These are phyloP conservation scores for Thymus quinquecostatus DNA, from an alignment of 257 asterid species.

Conservation along the genomic window DNA sequence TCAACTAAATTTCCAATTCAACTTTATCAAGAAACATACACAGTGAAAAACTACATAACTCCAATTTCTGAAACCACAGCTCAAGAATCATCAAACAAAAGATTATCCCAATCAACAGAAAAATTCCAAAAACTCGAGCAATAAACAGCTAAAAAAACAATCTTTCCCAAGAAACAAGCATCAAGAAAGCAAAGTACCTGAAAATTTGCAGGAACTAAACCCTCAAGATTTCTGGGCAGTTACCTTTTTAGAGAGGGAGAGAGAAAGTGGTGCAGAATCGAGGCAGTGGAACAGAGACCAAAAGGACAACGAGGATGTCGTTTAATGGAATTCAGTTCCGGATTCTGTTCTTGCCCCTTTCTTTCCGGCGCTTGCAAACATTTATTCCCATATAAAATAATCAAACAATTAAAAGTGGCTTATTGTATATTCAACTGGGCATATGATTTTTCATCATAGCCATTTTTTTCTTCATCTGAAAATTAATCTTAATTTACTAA, in stretches of 20 bases:
- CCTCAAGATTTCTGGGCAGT: slow-evolving; percentile 21
- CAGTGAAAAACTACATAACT: neutral
- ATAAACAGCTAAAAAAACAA: neutral
- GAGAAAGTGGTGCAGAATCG: slow-evolving; percentile 27
- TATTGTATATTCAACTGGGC: slow-evolving; percentile 17
- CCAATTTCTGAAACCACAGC: neutral
- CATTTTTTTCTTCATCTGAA: slow-evolving; percentile 10
- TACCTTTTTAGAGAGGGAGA: slow-evolving; percentile 34
- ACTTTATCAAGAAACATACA: neutral
- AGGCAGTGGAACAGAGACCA: slow-evolving; percentile 41
- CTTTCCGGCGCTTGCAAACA: slow-evolving; percentile 31
- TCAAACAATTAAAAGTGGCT: slow-evolving; percentile 12
- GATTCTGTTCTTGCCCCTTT: slow-evolving; percentile 26
- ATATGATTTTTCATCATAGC: slow-evolving; percentile 1
- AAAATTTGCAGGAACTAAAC: slow-evolving; percentile 31
- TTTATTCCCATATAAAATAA: neutral
- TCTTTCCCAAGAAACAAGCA: slow-evolving; percentile 8
- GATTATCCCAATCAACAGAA: neutral
- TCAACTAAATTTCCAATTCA: neutral
- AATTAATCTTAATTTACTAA: neutral
- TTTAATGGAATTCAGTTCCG: slow-evolving; percentile 19
- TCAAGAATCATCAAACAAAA: slow-evolving; percentile 17
- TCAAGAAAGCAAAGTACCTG: slow-evolving; percentile 41
- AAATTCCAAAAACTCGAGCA: slow-evolving; percentile 13
- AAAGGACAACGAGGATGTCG: slow-evolving; percentile 34